Evolutionary conservation across 2,329 filamentous ascomycete genomes (phyloP).

Genomic region (Helicocarpus griseus): DNA sequence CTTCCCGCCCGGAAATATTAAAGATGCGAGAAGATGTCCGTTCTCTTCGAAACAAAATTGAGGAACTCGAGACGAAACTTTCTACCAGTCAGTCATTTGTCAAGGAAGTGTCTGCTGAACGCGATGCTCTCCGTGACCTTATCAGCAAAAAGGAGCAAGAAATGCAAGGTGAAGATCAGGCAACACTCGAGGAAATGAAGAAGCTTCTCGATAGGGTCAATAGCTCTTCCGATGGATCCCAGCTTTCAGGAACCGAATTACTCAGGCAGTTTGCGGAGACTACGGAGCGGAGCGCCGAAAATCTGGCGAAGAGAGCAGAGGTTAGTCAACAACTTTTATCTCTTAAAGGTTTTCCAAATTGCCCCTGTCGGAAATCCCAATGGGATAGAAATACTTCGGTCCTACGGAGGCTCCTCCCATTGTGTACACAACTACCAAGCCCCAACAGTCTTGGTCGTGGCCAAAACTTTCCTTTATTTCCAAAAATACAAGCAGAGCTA

Average conservation of each 20-base stretch:
- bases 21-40: conserved; percentile 28
- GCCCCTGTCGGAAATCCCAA: background rate
- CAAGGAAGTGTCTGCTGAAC: conserved; percentile 29
- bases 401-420: background rate
- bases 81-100: conserved; percentile 29
- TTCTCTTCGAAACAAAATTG: conserved; percentile 23
- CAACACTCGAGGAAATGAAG: conserved; percentile 33
- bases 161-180: conserved; percentile 32
- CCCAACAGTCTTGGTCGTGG: conserved; percentile 1
- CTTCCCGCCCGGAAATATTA: conserved; percentile 24
- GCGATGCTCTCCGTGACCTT: conserved; percentile 30
- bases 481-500: conserved; percentile 1
- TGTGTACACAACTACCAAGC: background rate
- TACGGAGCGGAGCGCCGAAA: conserved; percentile 45
- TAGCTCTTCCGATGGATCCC: conserved; percentile 22
- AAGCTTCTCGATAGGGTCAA: conserved; percentile 28
- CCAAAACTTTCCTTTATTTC: background rate
- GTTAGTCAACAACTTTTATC: conserved; percentile 20
- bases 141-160: conserved; percentile 30
- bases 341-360: background rate
- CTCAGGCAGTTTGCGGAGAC: conserved; percentile 41
- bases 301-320: conserved; percentile 34
- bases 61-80: conserved; percentile 30
- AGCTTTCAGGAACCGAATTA: conserved; percentile 30
- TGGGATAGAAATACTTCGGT: background rate